Conservation (phyloP, 345 rosid species). For the Eucalyptus sp. region DNA sequence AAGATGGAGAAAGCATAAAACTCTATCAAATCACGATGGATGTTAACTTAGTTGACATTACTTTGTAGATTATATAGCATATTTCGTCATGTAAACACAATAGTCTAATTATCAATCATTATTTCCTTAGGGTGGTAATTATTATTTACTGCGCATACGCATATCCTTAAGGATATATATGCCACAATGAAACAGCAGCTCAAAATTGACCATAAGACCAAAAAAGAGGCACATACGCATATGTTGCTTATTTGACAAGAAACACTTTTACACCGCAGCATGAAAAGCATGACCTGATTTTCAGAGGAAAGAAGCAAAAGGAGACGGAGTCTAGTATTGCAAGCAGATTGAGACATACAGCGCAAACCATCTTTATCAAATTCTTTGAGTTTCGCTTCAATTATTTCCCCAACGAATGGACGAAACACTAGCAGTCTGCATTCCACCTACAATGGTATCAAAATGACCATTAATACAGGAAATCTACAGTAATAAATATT, state of each 20-base stretch:
- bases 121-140: neutral
- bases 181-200: neutral
- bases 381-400: conserved; percentile 65
- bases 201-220: neutral
- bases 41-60: neutral
- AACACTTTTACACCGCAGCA: neutral
- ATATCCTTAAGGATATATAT: neutral
- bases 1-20: neutral
- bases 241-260: neutral
- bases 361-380: conserved; percentile 59
- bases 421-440: conserved; percentile 75
- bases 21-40: neutral
- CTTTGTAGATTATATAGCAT: neutral
- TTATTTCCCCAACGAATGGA: conserved; percentile 83
- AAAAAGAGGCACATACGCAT: neutral
- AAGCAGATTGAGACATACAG: conserved; percentile 33
- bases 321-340: neutral
- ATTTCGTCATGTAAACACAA: neutral
- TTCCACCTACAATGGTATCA: conserved; percentile 35
- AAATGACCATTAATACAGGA: neutral
- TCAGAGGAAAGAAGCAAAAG: neutral
- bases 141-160: neutral
- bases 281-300: neutral
- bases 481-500: neutral
- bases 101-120: neutral